A percentile compares a stretch with the other conserved stretches of the same genome.
These are phyloP conservation scores for Trapa bicornis DNA, from an alignment of 345 rosid species.

Conservation along the genomic window DNA sequence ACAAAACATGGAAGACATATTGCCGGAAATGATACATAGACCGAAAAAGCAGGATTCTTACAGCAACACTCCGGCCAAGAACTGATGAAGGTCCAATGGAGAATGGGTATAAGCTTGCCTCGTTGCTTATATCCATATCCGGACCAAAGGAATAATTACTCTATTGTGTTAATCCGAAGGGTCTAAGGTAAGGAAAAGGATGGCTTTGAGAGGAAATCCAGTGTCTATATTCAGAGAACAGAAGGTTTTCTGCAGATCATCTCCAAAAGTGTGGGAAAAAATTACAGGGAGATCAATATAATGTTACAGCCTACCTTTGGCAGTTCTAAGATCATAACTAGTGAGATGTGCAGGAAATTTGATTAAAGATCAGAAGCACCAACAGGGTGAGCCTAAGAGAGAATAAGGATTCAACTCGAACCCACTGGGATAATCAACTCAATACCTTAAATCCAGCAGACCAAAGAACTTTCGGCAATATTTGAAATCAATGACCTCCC, in stretches of 20 bases:
- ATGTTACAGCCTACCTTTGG: not conserved
- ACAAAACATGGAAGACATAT: constrained; percentile 31
- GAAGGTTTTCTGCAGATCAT: not conserved
- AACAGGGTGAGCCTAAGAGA: not conserved
- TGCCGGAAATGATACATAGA: constrained; percentile 57
- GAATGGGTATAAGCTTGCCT: constrained; percentile 65
- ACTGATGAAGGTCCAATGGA: constrained; percentile 80
- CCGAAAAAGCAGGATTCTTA: constrained; percentile 64
- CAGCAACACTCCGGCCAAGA: constrained; percentile 74
- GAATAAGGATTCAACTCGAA: not conserved
- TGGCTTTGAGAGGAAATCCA: not conserved
- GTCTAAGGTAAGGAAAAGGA: not conserved
- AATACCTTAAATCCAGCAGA: not conserved
- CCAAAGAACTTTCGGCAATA: not conserved
- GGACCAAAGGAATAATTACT: not conserved
- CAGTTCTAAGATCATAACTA: not conserved
- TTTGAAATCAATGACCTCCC: not conserved
- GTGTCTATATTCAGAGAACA: not conserved
- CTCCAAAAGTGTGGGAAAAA: too few relatives aligned
- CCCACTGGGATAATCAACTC: not conserved
- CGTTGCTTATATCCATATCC: constrained; percentile 75
- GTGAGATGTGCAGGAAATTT: not conserved
- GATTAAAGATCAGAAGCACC: not conserved
- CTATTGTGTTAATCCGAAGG: not conserved
- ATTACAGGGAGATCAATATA: not conserved